These are phyloP conservation scores for Chrysochromulina tobinii DNA, from an alignment of 78 protist species.

Conservation along the genomic window DNA sequence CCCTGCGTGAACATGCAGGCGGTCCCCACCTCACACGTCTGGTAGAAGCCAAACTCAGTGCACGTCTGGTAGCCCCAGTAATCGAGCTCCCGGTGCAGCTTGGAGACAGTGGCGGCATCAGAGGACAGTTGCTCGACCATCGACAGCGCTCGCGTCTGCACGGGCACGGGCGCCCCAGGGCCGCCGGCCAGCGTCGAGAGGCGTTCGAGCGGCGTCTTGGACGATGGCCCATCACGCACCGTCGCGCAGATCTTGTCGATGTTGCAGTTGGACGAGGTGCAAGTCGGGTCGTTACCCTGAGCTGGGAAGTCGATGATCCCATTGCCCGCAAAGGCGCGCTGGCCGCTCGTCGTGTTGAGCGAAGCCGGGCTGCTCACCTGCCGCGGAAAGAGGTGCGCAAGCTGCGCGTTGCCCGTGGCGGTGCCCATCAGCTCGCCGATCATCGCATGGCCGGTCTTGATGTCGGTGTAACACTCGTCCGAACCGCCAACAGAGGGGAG, in stretches of 20 bases:
- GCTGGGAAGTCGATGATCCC: conserved; percentile 41
- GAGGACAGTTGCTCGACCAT: too few relatives aligned
- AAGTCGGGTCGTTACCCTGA: conserved; percentile 62
- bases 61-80: conserved; percentile 70
- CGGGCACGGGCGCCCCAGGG: not conserved
- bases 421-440: conserved; percentile 30
- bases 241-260: conserved; percentile 20
- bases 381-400: conserved; percentile 7
- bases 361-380: not conserved
- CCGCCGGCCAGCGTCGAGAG: not conserved
- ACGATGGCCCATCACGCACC: not conserved
- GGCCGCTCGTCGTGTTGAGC: not conserved
- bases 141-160: too few relatives aligned
- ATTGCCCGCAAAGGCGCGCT: conserved; percentile 22
- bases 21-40: conserved; percentile 55
- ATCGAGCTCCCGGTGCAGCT: not conserved
- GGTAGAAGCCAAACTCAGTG: conserved; percentile 72
- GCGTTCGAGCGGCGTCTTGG: not conserved
- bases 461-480: conserved; percentile 34
- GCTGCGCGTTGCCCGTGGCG: conserved; percentile 19
- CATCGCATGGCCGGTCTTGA: conserved; percentile 47
- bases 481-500: conserved; percentile 38
- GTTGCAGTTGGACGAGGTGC: conserved; percentile 32
- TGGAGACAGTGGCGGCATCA: too few relatives aligned
- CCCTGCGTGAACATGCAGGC: conserved; percentile 42